Base-by-base conservation (phyloP, 192 early-diverging fungal genomes). In the Coemansia sp. region DNA sequence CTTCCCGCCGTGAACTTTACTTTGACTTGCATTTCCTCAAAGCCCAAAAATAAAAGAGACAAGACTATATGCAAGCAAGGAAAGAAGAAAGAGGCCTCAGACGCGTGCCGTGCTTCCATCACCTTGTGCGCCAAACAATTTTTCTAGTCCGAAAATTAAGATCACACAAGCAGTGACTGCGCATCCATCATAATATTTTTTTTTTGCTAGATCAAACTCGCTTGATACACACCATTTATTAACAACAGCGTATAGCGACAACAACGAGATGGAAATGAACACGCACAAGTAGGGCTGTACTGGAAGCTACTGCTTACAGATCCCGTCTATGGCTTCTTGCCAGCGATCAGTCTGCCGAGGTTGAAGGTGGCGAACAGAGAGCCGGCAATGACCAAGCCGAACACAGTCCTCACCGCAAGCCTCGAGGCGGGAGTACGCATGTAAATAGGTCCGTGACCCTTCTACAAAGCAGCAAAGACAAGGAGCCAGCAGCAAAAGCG, bases 401-500 rank as follows among this genome's bases (percentile, higher is more conserved):
- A 64, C 25, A 68, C 17, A 8, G 67, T 22, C 45, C 45, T 70
- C 40, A 67, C 64, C 17, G 41, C 38, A 14, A 71, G 15, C 17
- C 76, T 71, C 25, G 80, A 73, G 3, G 19, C 38, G n/a, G 76
- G 56, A 1, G 80, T 74, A 37, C 80, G 80, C 67, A 67, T 40
- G 51, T 78, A 83, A 56, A 73, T 77, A 27, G 80, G 80, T 15
- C 65, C 71, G 54, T 77, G 75, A 31, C 75, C 75, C 22, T 46
- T 49, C 76, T 83, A 77, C 39, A 77, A 25, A 24, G 37, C 10
- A 29, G 27, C 3, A 36, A 24, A 8, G 5, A 20, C 9, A 36
- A 49, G 63, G 64, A 49, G 45, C 19, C 10, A 54, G 39, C 10
- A n/a, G n/a, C 15, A 45, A 41, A 65, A 17, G 12, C 19, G 15